Evolutionary conservation across 2,329 filamentous ascomycete genomes (phyloP), one percentile per base, ranked within the genome.

Genomic region (Exophiala sp.): DNA sequence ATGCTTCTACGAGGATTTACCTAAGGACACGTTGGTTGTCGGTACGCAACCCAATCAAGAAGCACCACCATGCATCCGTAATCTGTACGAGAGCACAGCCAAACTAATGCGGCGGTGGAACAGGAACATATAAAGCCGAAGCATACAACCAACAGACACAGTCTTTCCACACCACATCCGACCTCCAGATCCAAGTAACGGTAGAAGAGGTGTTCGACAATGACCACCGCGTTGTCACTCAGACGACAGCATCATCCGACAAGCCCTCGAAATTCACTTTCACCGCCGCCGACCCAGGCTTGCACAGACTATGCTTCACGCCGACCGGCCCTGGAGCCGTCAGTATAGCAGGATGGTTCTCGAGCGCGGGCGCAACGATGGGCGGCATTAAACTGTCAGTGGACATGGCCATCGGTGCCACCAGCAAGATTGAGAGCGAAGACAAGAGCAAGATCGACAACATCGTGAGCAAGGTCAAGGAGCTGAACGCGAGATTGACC

Each of bases 1-100:
- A 77, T 99, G 94, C 76, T 99, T 99, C 84, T 95, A 88, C 76
- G 94, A 99, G 77, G 92, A 97, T 74, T 82, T 99, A 55, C 91
- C 94, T 62, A 96, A 97, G 79, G 92, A 96, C 72, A 97, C 94
- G 11, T 78, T 99, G 54, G 92, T 99, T 52, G 91, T 96, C 55
- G 94, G 84, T 86, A 78, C 58, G 82, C 64, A 38, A 29, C 12
- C n/a, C 11, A 38, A 18, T 20, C 16, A n/a, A 32, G 5, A n/a
- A 11, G 10, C n/a, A 32, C 48, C n/a, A 5, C 36, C n/a, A 47
- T 41, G 14, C 11, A n/a, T 10, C 3, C 11, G 12, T 16, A 18
- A 21, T 16, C 9, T 35, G 24, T 29, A 29, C 24, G 24, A 29
- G 24, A 29, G 24, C 36, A 40, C 20, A 6, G 14, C 16, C 16